Evolutionary conservation across 2,329 filamentous ascomycete species (phyloP), one percentile per base, ranked within the genome.

Genomic region (Penicillium sp.): DNA sequence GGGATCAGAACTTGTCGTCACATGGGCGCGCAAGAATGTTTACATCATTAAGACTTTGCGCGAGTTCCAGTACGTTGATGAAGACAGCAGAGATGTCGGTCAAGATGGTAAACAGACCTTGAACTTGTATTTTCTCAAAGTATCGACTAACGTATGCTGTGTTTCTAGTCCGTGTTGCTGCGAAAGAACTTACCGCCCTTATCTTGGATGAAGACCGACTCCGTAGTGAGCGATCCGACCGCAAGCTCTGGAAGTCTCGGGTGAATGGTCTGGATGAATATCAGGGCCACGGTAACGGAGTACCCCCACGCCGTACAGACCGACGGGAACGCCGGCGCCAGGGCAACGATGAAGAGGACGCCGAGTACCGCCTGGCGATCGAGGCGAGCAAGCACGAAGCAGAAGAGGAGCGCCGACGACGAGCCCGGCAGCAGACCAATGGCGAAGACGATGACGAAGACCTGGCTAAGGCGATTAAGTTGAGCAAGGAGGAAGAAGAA

Each of bases 41-140:
- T 99, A 97, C 80, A 95, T 99, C 79, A 97, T 99, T 83, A 98
- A 97, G 84, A 99, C 95, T 31, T 80, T 99, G 76, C 90, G 95
- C 75, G 95, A 99, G 79, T 99, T 99, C 72, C 91, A 95, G 75
- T 96, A 98, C 76, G 87, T 96, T 56, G 95, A 99, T 69, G 95
- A 99, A 73, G 95, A 99, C 66, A 92, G 93, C 52, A 88, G 91
- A 67, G 95, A 99, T 75, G 95, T 99, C 54, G 95, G 95, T 59
- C 92, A 97, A 74, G 98, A 97, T 80, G 94, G 95, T 97, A 83
- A 69, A 88, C 79, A 53, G 9, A 29, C 5, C 53, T 46, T 47
- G 5, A 19, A 13, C 5, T 7, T 44, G 17, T 47, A 4, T 29
- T 8, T 44, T 52, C 23, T 46, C 19, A 21, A 31, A n/a, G n/a